A percentile compares a stretch with the other conserved stretches of the same genome.
phyloP scores from a whole-genome alignment of 1,284 basidiomycete species.

The Trichosporon sp. region DNA sequence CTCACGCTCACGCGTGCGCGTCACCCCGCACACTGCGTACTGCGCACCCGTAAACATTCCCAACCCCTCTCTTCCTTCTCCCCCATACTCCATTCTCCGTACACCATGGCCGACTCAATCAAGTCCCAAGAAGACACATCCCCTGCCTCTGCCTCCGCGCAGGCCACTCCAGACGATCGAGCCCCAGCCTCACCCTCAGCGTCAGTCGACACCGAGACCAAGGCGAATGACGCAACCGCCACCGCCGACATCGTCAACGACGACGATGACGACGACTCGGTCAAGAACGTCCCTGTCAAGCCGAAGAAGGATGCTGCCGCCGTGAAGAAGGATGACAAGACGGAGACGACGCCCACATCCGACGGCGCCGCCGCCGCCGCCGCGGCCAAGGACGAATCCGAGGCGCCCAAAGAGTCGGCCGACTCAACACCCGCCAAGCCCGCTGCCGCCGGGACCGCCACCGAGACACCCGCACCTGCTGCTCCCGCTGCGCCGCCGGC shows the following conservation, averaged over 20 bases:
- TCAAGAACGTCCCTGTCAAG: neutral
- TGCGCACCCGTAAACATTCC: no score
- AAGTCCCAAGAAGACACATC: no score
- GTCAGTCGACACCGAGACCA: neutral
- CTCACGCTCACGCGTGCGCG: no score
- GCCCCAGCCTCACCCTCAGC: no score
- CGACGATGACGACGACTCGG: neutral
- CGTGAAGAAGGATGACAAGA: neutral
- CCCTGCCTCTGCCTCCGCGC: no score
- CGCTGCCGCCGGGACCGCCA: neutral
- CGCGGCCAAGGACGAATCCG: neutral
- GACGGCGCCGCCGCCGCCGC: neutral
- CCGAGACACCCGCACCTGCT: neutral
- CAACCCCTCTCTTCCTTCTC: no score
- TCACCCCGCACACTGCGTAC: no score
- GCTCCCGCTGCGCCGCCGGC: neutral
- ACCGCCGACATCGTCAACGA: neutral
- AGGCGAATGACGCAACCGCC: neutral
- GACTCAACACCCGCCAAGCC: neutral
- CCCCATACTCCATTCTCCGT: no score
- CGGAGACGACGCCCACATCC: neutral
- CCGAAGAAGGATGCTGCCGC: neutral
- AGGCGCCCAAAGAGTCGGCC: neutral
- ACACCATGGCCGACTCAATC: no score
- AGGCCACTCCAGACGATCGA: no score